Evolutionary conservation across 345 rosid species (phyloP).

Genomic region (Zanthoxylum bungeanum): DNA sequence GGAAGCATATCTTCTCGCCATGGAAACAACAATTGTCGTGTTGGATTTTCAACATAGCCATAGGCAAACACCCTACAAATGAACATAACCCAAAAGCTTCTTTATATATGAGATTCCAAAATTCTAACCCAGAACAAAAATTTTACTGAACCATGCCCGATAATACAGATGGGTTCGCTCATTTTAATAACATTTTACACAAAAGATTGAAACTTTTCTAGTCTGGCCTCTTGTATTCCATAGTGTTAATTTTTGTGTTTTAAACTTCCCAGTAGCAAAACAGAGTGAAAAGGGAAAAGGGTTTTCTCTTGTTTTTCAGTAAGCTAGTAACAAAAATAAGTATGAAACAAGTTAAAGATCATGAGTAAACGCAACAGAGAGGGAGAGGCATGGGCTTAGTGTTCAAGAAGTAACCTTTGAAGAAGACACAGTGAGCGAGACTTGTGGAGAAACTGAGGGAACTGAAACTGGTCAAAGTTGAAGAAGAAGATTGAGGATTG

Average conservation of each 20-base stretch:
- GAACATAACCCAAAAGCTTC: conserved; percentile 4
- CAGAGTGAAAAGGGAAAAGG: neutral
- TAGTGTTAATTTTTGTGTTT: too few species aligned
- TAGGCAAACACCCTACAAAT: conserved; percentile 8
- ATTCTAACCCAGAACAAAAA: neutral
- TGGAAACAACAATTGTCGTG: conserved; percentile 22
- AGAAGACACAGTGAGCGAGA: conserved; percentile 12
- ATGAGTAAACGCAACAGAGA: neutral
- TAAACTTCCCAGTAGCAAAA: neutral
- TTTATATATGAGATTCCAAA: too few species aligned
- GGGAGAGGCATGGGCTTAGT: neutral
- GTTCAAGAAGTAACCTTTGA: too few species aligned
- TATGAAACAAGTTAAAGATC: too few species aligned
- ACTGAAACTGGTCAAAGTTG: neutral
- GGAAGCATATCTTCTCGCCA: conserved; percentile 33
- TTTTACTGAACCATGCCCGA: neutral
- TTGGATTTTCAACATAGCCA: neutral
- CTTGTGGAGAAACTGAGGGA: conserved; percentile 16
- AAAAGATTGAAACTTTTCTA: neutral
- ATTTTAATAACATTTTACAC: too few species aligned
- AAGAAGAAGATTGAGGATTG: neutral
- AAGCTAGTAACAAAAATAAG: too few species aligned
- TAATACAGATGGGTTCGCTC: neutral
- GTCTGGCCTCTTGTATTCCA: neutral
- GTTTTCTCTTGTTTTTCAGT: too few species aligned